Base-by-base conservation (phyloP, 352 stramenopile species). In the Phytophthora lateralis region DNA sequence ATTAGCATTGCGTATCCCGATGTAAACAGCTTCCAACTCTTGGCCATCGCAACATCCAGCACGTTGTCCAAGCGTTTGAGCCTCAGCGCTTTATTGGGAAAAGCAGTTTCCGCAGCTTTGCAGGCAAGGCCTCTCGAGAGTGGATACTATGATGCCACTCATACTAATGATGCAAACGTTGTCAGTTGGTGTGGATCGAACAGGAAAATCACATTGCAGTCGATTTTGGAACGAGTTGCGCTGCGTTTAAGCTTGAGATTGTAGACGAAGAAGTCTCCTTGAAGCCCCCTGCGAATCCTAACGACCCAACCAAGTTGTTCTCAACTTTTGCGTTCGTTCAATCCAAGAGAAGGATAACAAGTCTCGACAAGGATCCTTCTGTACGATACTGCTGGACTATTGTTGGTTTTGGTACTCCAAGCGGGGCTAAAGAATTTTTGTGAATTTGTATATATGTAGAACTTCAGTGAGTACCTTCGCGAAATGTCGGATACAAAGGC, bases 11-110 rank as follows among this genome's bases (percentile, higher is more conserved):
- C 20, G 12, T 18, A 55, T 34, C 20, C 12, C 2, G 30, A 6
- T 20, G 7, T 59, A 17, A 35, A 34, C 15, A 14, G 29, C 3
- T 44, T 75, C 6, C 27, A 75, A 14, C 37, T 60, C 8, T 15
- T 60, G 18, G 30, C 38, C 4, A 69, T 76, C 39, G 29, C 54
- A 43, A 62, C 61, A 17, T 44, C 38, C 5, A 51, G 30, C 38
- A 68, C 61, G 7, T 44, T 55, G 29, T 66, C 60, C 15, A 73
- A 63, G 42, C 45, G 55, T 14, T 32, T 76, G 9, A 66, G 49
- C 39, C 29, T 73, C n/a, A 69, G 42, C 27, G 15, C 59, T 37
- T 39, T 78, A 11, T 18, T 76, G 17, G 54, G 51, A 18, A 58
- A 56, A 38, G 53, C 45, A 4, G 38, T 68, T 41, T 29, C 53